A percentile compares a stretch with the other conserved stretches of the same genome.
Conservation (phyloP, 2,329 filamentous ascomycete genomes). For the Fusarium anthophilum region DNA sequence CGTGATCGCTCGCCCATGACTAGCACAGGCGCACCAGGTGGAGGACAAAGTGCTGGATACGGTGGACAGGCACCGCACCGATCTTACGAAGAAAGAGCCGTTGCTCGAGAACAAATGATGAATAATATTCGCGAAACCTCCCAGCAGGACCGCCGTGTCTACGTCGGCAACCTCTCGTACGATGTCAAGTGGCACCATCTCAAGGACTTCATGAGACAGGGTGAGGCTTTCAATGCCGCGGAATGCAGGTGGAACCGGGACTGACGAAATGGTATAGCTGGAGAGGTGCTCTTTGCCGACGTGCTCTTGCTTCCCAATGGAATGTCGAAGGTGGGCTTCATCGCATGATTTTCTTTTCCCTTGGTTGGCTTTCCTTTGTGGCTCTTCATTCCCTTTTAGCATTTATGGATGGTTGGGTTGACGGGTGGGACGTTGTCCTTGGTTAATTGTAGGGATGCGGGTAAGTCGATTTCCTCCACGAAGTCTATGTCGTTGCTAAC, state of each 20-base stretch:
- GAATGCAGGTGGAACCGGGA: constrained; percentile 43
- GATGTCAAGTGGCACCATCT: constrained; percentile 99
- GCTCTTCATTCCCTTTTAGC: constrained; percentile 68
- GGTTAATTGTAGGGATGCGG: constrained; percentile 99
- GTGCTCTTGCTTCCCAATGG: constrained; percentile 99
- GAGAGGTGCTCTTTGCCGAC: constrained; percentile 99
- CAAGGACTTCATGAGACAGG: constrained; percentile 99
- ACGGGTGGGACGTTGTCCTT: constrained; percentile 94
- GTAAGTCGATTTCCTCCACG: constrained; percentile 67
- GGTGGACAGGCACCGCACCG: constrained; percentile 71
- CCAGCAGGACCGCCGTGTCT: constrained; percentile 98
- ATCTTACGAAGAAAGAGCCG: constrained; percentile 83
- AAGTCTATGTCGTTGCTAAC: constrained; percentile 44
- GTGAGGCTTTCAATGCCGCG: constrained; percentile 64
- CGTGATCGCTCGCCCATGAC: constrained; percentile 88
- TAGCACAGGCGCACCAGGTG: constrained; percentile 72
- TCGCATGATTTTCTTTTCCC: constrained; percentile 76
- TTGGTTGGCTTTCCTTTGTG: constrained; percentile 84
- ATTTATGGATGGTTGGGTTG: constrained; percentile 97
- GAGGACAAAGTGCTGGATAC: constrained; percentile 75
- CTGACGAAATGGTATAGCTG: constrained; percentile 71
- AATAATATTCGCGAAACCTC: constrained; percentile 91
- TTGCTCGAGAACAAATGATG: constrained; percentile 95
- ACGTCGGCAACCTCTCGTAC: constrained; percentile 98
- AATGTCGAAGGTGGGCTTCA: constrained; percentile 99